Base-by-base conservation (phyloP, 2,329 filamentous ascomycete species). In the Parafenestella ontariensis region DNA sequence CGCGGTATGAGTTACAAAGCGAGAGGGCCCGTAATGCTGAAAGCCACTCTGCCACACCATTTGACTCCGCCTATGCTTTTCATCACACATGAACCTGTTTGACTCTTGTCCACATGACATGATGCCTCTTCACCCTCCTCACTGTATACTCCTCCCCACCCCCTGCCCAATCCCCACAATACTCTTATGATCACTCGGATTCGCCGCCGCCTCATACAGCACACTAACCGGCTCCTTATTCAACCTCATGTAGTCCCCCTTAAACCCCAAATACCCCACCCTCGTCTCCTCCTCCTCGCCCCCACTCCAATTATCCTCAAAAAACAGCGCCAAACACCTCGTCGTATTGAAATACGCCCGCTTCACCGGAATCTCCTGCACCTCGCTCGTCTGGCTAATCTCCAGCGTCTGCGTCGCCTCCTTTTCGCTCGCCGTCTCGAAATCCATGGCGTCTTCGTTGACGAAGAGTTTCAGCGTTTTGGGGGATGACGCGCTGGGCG, bases 121-220 rank as follows among this genome's bases (percentile, higher is more conserved):
- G n/a, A n/a, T n/a, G n/a, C n/a, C n/a, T n/a, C n/a, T n/a, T n/a
- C n/a, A n/a, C n/a, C n/a, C n/a, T n/a, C n/a, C 37, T 47, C 58
- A 75, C 60, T 74, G 71, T 46, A 75, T 64, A 31, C 63, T 61
- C 57, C 74, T 73, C 8, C 74, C 75, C 17, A 77, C 47, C 1
- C 74, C 76, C 61, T 71, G 57, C 31, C 67, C 68, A 42, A 70
- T 71, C 0, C 79, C 79, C 20, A 70, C 71, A 43, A 77, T 74
- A 54, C 76, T 59, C 77, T 84, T 85, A 78, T 99, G 95, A 78
- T 99, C 95, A 42, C 80, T 85, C 11, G 94, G 95, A 75, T 97
- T 96, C 31, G 95, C 89, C 23, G 94, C 94, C 17, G 92, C 90
- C 83, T 99, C 95, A 76, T 98, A 99, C 56, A 96, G 69, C 66